Conservation (phyloP, 2,329 filamentous ascomycete species). For the Pestalotiopsis sp. region DNA sequence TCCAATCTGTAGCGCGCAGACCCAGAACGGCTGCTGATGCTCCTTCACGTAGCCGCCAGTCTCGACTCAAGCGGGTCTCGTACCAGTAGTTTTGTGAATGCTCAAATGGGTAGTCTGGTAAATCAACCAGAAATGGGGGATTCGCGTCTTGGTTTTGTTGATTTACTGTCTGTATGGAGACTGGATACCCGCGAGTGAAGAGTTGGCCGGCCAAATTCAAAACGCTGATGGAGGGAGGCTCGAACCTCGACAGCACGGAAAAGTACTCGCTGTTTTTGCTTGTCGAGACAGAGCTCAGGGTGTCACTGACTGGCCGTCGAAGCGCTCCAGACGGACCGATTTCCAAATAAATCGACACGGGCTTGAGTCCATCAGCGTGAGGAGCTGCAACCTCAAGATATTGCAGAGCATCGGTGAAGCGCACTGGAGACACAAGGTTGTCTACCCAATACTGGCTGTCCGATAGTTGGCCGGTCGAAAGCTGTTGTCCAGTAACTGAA, state of each 20-base stretch:
- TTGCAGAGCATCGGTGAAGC: constrained; percentile 24
- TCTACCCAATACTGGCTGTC: constrained; percentile 25
- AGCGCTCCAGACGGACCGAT: neutral
- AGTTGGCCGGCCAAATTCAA: neutral
- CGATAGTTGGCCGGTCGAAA: constrained; percentile 19
- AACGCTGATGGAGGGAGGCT: neutral
- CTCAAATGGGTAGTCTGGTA: constrained; percentile 42
- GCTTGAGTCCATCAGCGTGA: neutral
- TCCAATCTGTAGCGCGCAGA: constrained; percentile 25
- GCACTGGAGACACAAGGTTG: constrained; percentile 27
- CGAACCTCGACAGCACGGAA: neutral
- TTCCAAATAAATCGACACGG: neutral
- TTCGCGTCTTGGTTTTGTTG: neutral
- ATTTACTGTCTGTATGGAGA: neutral
- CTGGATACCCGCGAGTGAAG: neutral
- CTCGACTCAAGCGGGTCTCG: constrained; percentile 31
- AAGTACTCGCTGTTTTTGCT: neutral
- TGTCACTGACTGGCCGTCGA: neutral
- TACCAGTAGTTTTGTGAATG: constrained; percentile 37
- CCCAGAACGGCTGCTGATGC: constrained; percentile 33
- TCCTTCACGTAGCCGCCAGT: constrained; percentile 30
- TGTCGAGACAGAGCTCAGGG: neutral
- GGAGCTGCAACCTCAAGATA: neutral
- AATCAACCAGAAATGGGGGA: constrained; percentile 28
- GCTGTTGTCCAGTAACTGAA: constrained; percentile 22